These are phyloP conservation scores for Saccharomyces mikatae DNA, from an alignment of 805 yeast genomes.

Conservation along the genomic window DNA sequence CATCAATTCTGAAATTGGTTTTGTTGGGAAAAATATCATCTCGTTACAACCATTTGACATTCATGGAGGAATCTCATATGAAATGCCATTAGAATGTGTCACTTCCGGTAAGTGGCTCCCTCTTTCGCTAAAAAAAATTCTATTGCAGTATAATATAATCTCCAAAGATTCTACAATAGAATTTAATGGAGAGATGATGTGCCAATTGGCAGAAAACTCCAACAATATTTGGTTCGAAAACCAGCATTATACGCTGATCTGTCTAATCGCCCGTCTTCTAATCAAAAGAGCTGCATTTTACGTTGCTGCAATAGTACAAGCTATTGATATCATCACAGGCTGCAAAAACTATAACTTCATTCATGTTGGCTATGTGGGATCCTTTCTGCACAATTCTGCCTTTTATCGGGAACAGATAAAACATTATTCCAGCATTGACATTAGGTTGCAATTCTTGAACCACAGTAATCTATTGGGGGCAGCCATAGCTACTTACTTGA, in stretches of 20 bases:
- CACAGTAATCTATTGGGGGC: constrained; percentile 26
- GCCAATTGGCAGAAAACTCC: constrained; percentile 7
- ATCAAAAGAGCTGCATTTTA: constrained; percentile 22
- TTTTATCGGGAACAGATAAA: constrained; percentile 14
- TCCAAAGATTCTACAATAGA: not conserved
- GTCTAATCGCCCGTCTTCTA: constrained; percentile 10
- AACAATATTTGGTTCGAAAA: not conserved
- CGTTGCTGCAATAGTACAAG: constrained; percentile 15
- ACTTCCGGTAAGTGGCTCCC: constrained; percentile 26
- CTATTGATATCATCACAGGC: constrained; percentile 6
- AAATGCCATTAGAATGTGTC: constrained; percentile 26
- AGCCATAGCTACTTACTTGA: constrained; percentile 15
- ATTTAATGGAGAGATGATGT: constrained; percentile 19
- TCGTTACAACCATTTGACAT: constrained; percentile 16
- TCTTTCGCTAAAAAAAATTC: constrained; percentile 11
- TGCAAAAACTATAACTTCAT: not conserved
- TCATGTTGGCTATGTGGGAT: constrained; percentile 24
- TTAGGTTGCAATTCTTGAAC: constrained; percentile 14
- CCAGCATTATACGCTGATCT: not conserved
- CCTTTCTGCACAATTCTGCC: constrained; percentile 17
- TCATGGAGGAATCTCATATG: not conserved
- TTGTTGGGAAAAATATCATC: constrained; percentile 17
- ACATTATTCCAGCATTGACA: constrained; percentile 6
- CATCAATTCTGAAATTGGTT: constrained; percentile 26
- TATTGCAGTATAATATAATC: constrained; percentile 9